Conservation (phyloP, 1,284 basidiomycete species). For the Apiotrichum porosum region DNA sequence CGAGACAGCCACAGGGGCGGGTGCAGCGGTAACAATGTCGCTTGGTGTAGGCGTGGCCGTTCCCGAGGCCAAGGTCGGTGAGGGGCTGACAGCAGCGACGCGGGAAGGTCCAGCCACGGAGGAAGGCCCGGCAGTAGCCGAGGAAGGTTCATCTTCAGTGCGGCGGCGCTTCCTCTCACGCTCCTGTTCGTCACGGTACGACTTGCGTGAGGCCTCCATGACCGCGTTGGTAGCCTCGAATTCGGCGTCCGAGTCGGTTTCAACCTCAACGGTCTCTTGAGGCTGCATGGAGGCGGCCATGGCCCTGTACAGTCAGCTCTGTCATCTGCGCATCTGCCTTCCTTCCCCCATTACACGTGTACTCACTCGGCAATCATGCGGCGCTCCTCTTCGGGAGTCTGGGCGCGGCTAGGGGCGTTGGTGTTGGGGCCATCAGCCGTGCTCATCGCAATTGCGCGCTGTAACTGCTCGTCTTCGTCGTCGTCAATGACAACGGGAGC, state of each 20-base stretch:
- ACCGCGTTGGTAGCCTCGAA: slow-evolving; percentile 17
- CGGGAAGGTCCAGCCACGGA: too few relatives aligned
- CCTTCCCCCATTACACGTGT: too few relatives aligned
- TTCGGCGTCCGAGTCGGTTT: slow-evolving; percentile 14
- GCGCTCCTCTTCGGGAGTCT: slow-evolving; percentile 41
- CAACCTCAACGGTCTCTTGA: background rate
- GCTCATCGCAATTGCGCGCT: slow-evolving; percentile 17
- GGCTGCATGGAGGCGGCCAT: slow-evolving; percentile 31
- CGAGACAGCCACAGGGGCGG: background rate
- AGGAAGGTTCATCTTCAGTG: too few relatives aligned
- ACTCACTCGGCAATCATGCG: slow-evolving; percentile 37
- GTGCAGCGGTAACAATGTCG: too few relatives aligned
- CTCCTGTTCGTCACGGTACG: slow-evolving; percentile 9
- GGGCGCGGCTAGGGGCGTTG: slow-evolving; percentile 20
- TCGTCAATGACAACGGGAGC: slow-evolving; percentile 13
- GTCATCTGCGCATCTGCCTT: too few relatives aligned
- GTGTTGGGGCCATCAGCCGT: slow-evolving; percentile 26
- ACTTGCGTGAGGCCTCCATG: slow-evolving; percentile 16
- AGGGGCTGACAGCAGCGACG: too few relatives aligned
- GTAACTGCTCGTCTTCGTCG: slow-evolving; percentile 35
- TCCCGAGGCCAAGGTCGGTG: too few relatives aligned
- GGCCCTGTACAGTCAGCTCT: slow-evolving; percentile 22
- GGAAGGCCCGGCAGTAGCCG: too few relatives aligned
- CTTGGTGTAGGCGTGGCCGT: too few relatives aligned
- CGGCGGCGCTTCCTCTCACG: too few relatives aligned